phyloP scores from a whole-genome alignment of 2,329 filamentous ascomycete genomes.

The Volutella citrinella region DNA sequence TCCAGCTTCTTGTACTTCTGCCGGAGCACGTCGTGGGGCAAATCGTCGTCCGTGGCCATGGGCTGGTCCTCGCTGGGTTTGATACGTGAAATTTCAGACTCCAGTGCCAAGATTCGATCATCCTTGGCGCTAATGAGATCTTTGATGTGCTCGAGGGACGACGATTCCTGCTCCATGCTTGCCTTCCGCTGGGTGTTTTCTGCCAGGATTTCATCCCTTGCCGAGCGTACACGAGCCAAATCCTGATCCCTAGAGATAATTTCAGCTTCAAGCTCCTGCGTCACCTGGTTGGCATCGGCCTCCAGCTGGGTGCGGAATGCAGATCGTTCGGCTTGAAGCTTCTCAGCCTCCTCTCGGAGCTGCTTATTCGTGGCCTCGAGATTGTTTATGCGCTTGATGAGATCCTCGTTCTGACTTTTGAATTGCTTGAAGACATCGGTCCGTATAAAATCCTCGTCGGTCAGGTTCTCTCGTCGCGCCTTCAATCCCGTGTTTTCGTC shows the following conservation, averaged over 20 bases:
- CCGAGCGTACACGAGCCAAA: constrained; percentile 77
- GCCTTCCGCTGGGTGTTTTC: constrained; percentile 79
- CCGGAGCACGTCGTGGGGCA: constrained; percentile 70
- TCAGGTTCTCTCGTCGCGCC: constrained; percentile 64
- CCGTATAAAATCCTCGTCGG: constrained; percentile 90
- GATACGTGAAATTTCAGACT: constrained; percentile 77
- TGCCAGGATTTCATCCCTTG: constrained; percentile 80
- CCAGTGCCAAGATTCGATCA: constrained; percentile 75
- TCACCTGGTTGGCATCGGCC: constrained; percentile 69
- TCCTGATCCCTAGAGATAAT: constrained; percentile 79
- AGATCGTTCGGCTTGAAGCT: constrained; percentile 79
- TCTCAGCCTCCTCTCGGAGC: constrained; percentile 80
- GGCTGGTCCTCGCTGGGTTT: constrained; percentile 45
- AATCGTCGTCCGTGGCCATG: constrained; percentile 47
- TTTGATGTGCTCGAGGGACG: constrained; percentile 69
- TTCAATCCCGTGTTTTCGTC: constrained; percentile 78
- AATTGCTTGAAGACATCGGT: constrained; percentile 93
- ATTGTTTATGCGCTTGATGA: constrained; percentile 88
- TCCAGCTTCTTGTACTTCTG: constrained; percentile 72
- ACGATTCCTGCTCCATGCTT: constrained; percentile 71
- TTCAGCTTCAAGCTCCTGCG: constrained; percentile 78
- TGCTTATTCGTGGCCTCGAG: constrained; percentile 85
- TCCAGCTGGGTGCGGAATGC: constrained; percentile 79
- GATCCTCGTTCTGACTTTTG: constrained; percentile 85
- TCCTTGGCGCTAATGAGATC: constrained; percentile 78